Percentiles rank a stretch among this genome's conserved stretches.
Conservation (phyloP, 495 filamentous ascomycete genomes). For the Podospora bellae-mahoneyi region DNA sequence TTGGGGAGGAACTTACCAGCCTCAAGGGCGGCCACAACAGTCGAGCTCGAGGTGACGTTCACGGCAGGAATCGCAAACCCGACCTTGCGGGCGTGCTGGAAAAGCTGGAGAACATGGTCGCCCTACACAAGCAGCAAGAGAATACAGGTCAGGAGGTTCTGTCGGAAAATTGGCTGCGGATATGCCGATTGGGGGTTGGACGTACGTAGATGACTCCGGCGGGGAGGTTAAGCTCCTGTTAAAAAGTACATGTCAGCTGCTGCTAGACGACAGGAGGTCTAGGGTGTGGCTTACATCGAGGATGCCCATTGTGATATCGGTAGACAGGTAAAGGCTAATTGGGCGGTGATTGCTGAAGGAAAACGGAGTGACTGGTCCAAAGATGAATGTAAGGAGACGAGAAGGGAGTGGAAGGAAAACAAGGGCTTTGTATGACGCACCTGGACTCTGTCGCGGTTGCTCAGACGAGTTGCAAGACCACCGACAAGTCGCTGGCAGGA, state of each 20-base stretch:
- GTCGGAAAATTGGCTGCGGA: neutral
- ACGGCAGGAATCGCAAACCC: slow-evolving; percentile 80
- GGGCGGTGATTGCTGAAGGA: neutral
- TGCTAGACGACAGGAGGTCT: neutral
- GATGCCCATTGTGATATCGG: slow-evolving; percentile 18
- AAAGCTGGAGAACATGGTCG: slow-evolving; percentile 71
- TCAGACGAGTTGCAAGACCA: neutral
- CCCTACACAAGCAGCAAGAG: slow-evolving; percentile 5
- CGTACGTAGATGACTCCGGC: slow-evolving; percentile 24
- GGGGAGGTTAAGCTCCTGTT: slow-evolving; percentile 23
- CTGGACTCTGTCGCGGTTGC: neutral
- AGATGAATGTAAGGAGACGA: neutral
- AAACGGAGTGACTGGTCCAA: neutral
- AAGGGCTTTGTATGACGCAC: slow-evolving; percentile 27
- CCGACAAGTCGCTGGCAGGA: neutral
- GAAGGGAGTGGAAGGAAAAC: slow-evolving; percentile 13
- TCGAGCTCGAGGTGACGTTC: slow-evolving; percentile 90
- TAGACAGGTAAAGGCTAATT: slow-evolving; percentile 1
- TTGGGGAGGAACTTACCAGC: slow-evolving; percentile 39
- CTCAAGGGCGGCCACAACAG: slow-evolving; percentile 83
- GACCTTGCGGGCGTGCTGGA: slow-evolving; percentile 81
- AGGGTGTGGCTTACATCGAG: slow-evolving; percentile 15
- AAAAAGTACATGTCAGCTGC: neutral
- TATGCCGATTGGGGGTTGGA: neutral
- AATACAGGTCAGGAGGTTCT: slow-evolving; percentile 1